Base-by-base conservation (phyloP, 192 early-diverging fungal species). In the Spizellomyces sp. region DNA sequence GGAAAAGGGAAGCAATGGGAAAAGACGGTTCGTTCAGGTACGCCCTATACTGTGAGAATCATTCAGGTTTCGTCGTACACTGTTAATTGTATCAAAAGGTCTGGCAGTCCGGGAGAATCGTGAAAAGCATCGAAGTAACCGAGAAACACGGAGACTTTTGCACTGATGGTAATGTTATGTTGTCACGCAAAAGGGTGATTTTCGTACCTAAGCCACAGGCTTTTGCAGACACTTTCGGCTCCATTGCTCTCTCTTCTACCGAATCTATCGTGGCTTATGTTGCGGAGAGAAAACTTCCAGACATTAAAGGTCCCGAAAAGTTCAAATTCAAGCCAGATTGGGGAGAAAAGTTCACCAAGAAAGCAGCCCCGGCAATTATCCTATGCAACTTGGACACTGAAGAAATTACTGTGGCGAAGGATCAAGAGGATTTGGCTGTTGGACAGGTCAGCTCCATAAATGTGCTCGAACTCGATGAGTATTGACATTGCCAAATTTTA, bases 81-180 rank as follows among this genome's bases (percentile, higher is more conserved):
- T 45, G 62, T 1, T 42, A 10, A 45, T 45, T 15, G 42, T 9
- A 14, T 10, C 44, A 14, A 10, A 56, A 67, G 48, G 7, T 55
- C 19, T 73, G 71, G 71, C 14, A 17, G 27, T 17, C 56, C 0
- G 85, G 82, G n/a, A 62, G 66, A 8, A 76, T 93, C 41, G 60
- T 73, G 17, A 82, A 79, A 61, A 73, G 76, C n/a, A 75, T 90
- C 52, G 87, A 92, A 45, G 88, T 91, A n/a, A 85, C 89, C 7
- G 75, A 81, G 46, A 54, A 62, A 41, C 92, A 94, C 55, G 91
- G 88, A 22, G 81, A 85, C 46, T 92, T 92, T 75, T 94, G 91
- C 64, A 69, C 75, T 9, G 91, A 92, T 70, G 73, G 83, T 36
- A 36, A 36, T 54, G 84, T 81, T 19, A 17, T 54, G 5, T n/a